Base-by-base conservation (phyloP, 805 yeast species). In the Candida pini region DNA sequence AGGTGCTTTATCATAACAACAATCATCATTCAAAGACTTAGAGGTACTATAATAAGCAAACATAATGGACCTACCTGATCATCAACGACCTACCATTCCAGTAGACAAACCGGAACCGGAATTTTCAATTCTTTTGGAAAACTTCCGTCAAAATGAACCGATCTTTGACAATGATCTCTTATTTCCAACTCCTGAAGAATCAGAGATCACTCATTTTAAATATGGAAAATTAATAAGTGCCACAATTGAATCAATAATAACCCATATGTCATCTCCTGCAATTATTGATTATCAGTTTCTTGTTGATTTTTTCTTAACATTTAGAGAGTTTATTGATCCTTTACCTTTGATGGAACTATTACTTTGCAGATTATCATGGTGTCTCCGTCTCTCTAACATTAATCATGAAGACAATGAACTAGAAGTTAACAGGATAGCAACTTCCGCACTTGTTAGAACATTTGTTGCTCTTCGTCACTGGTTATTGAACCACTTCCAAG, bases 391-490 rank as follows among this genome's bases (percentile, higher is more conserved):
- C 35, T 14, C 36, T 18, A 30, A 47, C 13, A 31, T 39, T 14
- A 30, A 40, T 4, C 31, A 33, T 18, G 37, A 47, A 14, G 47
- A 51, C n/a, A 51, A 50, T 26, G 49, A 53, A 9, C n/a, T n/a
- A n/a, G n/a, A n/a, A n/a, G n/a, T n/a, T n/a, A n/a, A n/a, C n/a
- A 68, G 67, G 40, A 51, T 70, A 3, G 95, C 94, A 2, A 72
- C 78, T 39, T 64, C 82, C 29, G 79, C 81, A 2, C 64, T 85
- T 9, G 71, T 89, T 24, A 69, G 97, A 48, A 81, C 95, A 0
- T 90, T 89, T 63, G 96, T 86, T 18, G 78, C 83, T 19, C 48
- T 92, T 28, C 73, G 97, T 50, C 95, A 86, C 62, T 90, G 97
- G 95, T 56, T 90, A 14, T 60, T 85, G 39, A 90, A 89, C 57